A percentile compares a stretch with the other conserved stretches of the same genome.
phyloP scores from a whole-genome alignment of 495 filamentous ascomycete genomes.

The Letharia lupina region DNA sequence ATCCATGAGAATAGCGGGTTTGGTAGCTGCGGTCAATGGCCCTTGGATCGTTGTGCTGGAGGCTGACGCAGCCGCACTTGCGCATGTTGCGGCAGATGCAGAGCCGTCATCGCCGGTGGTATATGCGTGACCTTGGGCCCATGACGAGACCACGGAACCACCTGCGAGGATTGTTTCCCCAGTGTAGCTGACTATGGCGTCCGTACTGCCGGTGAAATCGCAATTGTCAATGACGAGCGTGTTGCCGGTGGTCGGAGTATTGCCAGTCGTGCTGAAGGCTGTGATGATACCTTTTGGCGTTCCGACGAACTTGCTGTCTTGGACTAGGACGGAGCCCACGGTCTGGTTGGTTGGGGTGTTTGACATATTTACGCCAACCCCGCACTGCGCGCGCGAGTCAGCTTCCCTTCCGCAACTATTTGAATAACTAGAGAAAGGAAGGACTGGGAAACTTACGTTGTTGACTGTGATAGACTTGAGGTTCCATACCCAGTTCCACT shows the following conservation, averaged over 20 bases:
- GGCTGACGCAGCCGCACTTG: conserved; percentile 20
- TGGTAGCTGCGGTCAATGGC: conserved; percentile 39
- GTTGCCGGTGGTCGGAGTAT: conserved; percentile 57
- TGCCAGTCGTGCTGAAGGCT: conserved; percentile 49
- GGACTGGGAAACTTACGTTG: too few species aligned
- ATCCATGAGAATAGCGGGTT: conserved; percentile 46
- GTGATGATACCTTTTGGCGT: conserved; percentile 68
- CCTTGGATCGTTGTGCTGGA: conserved; percentile 24
- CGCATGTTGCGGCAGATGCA: conserved; percentile 24
- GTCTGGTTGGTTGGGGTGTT: conserved; percentile 54
- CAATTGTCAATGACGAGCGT: conserved; percentile 83
- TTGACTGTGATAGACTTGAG: too few species aligned
- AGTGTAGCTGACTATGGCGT: conserved; percentile 45
- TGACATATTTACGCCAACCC: conserved; percentile 74
- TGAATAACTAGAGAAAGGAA: too few species aligned
- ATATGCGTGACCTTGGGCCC: conserved; percentile 68
- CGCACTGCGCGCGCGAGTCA: conserved; percentile 49
- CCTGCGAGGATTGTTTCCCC: conserved; percentile 58
- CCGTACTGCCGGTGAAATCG: conserved; percentile 53
- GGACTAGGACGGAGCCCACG: conserved; percentile 71
- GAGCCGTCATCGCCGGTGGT: conserved; percentile 28
- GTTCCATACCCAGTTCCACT: too few species aligned
- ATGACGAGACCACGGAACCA: conserved; percentile 60
- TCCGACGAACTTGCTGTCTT: conserved; percentile 70
- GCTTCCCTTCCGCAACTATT: too few species aligned